Evolutionary conservation across 2,329 filamentous ascomycete genomes (phyloP).

Genomic region (Fusarium neocosmosporiellum): DNA sequence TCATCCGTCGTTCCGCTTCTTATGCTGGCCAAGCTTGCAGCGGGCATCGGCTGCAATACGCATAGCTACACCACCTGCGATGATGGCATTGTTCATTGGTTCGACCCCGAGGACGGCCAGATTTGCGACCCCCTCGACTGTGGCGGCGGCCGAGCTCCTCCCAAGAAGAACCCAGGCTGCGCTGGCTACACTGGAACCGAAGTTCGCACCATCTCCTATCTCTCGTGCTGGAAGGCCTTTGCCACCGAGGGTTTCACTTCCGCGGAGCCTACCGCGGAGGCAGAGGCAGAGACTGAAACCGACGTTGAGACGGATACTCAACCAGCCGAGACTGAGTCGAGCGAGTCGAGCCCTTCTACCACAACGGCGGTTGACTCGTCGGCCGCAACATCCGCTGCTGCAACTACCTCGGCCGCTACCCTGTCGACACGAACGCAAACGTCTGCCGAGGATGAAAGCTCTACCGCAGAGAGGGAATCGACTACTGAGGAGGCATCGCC

Average conservation of each 20-base stretch:
- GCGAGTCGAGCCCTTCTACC: not conserved
- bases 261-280: not conserved
- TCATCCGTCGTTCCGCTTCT: slow-evolving; percentile 4
- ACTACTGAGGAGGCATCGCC: not conserved
- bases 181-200: slow-evolving; percentile 54
- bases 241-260: slow-evolving; percentile 1
- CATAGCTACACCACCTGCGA: slow-evolving; percentile 33
- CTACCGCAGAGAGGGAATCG: not conserved
- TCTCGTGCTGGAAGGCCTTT: slow-evolving; percentile 31
- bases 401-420: slow-evolving; percentile 11
- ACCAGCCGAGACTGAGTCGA: not conserved
- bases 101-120: slow-evolving; percentile 62
- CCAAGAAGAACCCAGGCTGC: slow-evolving; percentile 62
- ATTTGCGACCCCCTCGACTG: slow-evolving; percentile 65
- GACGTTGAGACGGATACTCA: not conserved
- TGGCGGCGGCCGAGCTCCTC: slow-evolving; percentile 64
- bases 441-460: not conserved
- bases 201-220: slow-evolving; percentile 15
- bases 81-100: slow-evolving; percentile 48
- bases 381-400: not conserved
- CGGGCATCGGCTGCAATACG: slow-evolving; percentile 23
- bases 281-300: not conserved
- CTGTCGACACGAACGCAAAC: slow-evolving; percentile 1
- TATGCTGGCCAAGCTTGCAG: slow-evolving; percentile 17
- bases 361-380: not conserved